phyloP scores from a whole-genome alignment of 108 stramenopile species.

The Phaeodactylum tricornutum region DNA sequence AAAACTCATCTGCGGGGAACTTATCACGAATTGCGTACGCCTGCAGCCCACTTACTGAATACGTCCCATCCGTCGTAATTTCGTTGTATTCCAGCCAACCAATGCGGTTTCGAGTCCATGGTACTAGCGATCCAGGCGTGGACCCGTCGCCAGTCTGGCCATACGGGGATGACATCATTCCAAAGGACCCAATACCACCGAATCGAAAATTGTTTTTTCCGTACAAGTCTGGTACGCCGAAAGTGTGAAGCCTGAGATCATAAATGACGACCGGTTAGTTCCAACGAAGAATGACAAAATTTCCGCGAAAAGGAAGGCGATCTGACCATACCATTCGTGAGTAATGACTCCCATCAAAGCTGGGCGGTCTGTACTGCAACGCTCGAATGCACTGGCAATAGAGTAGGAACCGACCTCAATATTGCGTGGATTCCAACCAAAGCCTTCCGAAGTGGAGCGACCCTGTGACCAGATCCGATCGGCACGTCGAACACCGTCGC shows the following conservation, averaged over 20 bases:
- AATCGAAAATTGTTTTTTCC: constrained; percentile 8
- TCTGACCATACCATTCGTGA: constrained; percentile 34
- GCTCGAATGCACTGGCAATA: constrained; percentile 3
- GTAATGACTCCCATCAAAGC: constrained; percentile 32
- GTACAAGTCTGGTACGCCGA: constrained; percentile 41
- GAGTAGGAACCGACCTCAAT: too few species aligned
- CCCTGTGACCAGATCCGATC: too few species aligned
- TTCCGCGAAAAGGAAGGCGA: too few species aligned
- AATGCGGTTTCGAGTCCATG: constrained; percentile 38
- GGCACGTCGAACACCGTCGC: too few species aligned
- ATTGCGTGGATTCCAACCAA: too few species aligned
- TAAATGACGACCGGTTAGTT: too few species aligned
- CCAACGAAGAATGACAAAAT: too few species aligned
- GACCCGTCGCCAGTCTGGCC: constrained; percentile 3
- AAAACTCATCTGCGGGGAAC: constrained; percentile 39
- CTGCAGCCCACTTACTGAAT: constrained; percentile 12
- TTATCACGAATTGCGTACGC: constrained; percentile 33
- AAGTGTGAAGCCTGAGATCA: too few species aligned
- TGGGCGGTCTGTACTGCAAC: not conserved
- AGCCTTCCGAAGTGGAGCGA: too few species aligned
- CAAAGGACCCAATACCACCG: constrained; percentile 17
- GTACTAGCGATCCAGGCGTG: constrained; percentile 32
- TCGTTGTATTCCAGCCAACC: constrained; percentile 42
- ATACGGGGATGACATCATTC: constrained; percentile 19
- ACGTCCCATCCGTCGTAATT: constrained; percentile 32